Conservation (phyloP, 2,329 filamentous ascomycete species). For the Nigrograna mackinnonii region DNA sequence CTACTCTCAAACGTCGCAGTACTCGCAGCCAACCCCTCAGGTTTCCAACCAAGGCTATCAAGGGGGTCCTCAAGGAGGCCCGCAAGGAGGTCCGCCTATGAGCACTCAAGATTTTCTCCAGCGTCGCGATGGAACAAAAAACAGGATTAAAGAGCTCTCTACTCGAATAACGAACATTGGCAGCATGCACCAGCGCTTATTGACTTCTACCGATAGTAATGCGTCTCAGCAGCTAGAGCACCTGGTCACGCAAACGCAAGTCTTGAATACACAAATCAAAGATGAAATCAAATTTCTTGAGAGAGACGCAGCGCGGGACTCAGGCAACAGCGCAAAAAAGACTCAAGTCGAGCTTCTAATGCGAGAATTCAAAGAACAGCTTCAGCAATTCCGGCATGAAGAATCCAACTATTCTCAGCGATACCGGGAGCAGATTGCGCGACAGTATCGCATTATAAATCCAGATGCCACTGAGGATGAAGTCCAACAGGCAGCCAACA, state of each 20-base stretch:
- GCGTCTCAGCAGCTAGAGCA: conserved; percentile 64
- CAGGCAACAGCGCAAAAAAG: conserved; percentile 67
- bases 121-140: conserved; percentile 68
- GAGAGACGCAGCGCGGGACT: conserved; percentile 68
- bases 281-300: conserved; percentile 79
- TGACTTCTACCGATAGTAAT: conserved; percentile 64
- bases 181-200: conserved; percentile 71
- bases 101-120: conserved; percentile 69
- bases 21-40: conserved; percentile 33
- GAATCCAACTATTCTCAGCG: conserved; percentile 72
- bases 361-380: conserved; percentile 71
- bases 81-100: conserved; percentile 55
- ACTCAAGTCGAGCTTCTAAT: conserved; percentile 72
- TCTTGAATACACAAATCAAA: conserved; percentile 75
- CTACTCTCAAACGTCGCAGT: conserved; percentile 44
- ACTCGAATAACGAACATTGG: conserved; percentile 69
- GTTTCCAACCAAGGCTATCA: conserved; percentile 62
- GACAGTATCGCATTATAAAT: conserved; percentile 82
- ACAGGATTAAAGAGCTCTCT: conserved; percentile 69
- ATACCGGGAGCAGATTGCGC: conserved; percentile 76
- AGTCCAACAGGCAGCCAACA: conserved; percentile 68
- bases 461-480: conserved; percentile 77
- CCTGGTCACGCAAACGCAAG: conserved; percentile 70
- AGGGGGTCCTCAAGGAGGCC: too few species aligned
- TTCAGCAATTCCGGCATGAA: conserved; percentile 71